Percentiles rank a stretch among this genome's conserved stretches.
These are phyloP conservation scores for Aphanomyces astaci DNA, from an alignment of 352 stramenopile species.

Conservation along the genomic window DNA sequence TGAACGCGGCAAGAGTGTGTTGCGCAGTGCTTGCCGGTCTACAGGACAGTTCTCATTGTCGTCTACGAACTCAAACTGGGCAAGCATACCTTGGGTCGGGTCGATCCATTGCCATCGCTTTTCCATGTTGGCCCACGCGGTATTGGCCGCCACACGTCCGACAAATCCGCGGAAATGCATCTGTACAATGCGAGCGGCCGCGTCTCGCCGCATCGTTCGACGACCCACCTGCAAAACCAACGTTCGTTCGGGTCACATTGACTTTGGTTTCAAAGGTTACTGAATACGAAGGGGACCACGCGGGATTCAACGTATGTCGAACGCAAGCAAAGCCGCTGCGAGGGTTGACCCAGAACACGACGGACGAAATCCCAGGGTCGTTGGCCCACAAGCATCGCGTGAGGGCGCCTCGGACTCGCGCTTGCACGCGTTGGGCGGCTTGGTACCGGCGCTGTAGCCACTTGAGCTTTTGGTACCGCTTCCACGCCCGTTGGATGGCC, in stretches of 20 bases:
- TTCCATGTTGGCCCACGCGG: slow-evolving; percentile 60
- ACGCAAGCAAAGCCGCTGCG: slow-evolving; percentile 43
- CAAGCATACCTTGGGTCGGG: slow-evolving; percentile 5
- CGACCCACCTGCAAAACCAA: slow-evolving; percentile 24
- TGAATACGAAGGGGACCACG: slow-evolving; percentile 42
- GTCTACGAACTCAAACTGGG: too few relatives aligned
- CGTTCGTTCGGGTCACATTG: background rate
- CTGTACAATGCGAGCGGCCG: slow-evolving; percentile 37
- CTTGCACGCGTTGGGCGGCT: slow-evolving; percentile 44
- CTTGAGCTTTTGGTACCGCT: slow-evolving; percentile 36
- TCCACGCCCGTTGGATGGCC: slow-evolving; percentile 60
- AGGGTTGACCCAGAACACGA: slow-evolving; percentile 35
- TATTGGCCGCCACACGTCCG: slow-evolving; percentile 49
- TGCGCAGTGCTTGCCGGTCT: background rate
- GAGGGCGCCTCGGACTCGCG: slow-evolving; percentile 48
- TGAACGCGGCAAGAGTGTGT: background rate
- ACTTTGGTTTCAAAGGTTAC: too few relatives aligned
- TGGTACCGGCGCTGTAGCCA: slow-evolving; percentile 43
- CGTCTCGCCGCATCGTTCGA: slow-evolving; percentile 36
- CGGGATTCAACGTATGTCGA: slow-evolving; percentile 32
- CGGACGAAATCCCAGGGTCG: slow-evolving; percentile 42
- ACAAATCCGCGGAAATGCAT: slow-evolving; percentile 42
- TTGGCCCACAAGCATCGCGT: slow-evolving; percentile 57
- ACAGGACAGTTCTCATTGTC: too few relatives aligned
- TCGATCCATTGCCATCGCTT: slow-evolving; percentile 65